Evolutionary conservation across 2,329 filamentous ascomycete species (phyloP).

Genomic region (Chalaropsis thielavioides): DNA sequence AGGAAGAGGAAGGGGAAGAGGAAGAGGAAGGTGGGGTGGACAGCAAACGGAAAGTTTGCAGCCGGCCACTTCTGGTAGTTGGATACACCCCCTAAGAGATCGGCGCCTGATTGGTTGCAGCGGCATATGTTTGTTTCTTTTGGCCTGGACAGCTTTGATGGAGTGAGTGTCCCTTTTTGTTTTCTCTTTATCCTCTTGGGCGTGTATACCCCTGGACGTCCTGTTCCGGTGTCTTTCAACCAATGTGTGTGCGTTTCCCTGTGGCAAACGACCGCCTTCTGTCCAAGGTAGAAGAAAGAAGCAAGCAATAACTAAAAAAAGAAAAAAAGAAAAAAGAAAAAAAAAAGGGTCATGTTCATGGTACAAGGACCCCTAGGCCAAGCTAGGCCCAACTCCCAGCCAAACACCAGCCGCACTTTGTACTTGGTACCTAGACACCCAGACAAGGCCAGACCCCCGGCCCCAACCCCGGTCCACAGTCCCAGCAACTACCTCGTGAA

Average conservation of each 20-base stretch:
- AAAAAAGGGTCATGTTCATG: not conserved
- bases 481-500: conserved; percentile 3
- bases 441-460: not conserved
- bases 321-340: not conserved
- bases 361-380: not conserved
- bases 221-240: not conserved
- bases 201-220: not conserved
- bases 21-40: not conserved
- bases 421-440: not conserved
- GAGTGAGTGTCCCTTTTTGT: not conserved
- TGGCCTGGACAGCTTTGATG: not conserved
- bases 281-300: not conserved
- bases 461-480: not conserved
- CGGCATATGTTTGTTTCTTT: not conserved
- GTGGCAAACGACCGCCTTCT: not conserved
- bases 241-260: not conserved
- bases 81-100: not conserved
- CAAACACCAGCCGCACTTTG: not conserved
- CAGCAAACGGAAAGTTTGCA: not conserved
- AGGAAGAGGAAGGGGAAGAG: not conserved
- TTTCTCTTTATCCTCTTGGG: not conserved
- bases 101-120: not conserved
- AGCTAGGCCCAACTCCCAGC: not conserved
- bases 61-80: no score
- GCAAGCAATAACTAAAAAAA: conserved; percentile 3